Evolutionary conservation across 228 moss, liverwort and hornwort species (phyloP), one percentile per base, ranked within the genome.

Genomic region (Sphagnum fallax): DNA sequence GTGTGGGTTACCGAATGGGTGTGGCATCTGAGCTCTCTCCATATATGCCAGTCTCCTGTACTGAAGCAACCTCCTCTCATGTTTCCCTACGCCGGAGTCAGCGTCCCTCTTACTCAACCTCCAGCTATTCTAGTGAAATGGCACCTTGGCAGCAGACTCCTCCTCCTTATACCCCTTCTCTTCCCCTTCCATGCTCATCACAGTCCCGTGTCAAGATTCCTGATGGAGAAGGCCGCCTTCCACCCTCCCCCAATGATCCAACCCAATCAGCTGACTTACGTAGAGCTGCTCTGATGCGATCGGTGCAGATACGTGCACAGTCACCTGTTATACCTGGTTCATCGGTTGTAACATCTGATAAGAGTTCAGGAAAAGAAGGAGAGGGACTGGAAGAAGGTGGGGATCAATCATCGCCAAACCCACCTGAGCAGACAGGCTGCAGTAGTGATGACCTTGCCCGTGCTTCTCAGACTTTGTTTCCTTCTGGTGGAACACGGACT

Each of bases 1-100:
- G 97, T 73, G 91, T 93, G 10, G 93, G 93, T 52, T 93, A 91
- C 65, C 88, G 97, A 0, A 88, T 97, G 85, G 88, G 84, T 11
- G 86, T 93, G 48, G 87, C 88, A 47, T 73, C 81, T 49, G 96
- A 91, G 61, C 66, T 15, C 65, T 76, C 82, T 48, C 62, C 73
- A 15, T 79, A 73, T 67, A 80, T 79, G 70, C 79, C 84, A 13
- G 74, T 80, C 63, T 80, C 76, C 47, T 69, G 82, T 71, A 60
- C 72, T 5, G 85, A 85, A 71, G 73, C 81, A 0, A 63, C 79
- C 51, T 74, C 83, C 48, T 80, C 78, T 64, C 81, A 82, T 47
- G 84, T 80, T 10, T 82, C 81, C 6, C 82, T 85, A 16, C 82
- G 82, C 15, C 80, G 82, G 47, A 85, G 80, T 74, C 32, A 32